Conservation (phyloP, 2,329 filamentous ascomycete genomes). For the Beauveria sp. region DNA sequence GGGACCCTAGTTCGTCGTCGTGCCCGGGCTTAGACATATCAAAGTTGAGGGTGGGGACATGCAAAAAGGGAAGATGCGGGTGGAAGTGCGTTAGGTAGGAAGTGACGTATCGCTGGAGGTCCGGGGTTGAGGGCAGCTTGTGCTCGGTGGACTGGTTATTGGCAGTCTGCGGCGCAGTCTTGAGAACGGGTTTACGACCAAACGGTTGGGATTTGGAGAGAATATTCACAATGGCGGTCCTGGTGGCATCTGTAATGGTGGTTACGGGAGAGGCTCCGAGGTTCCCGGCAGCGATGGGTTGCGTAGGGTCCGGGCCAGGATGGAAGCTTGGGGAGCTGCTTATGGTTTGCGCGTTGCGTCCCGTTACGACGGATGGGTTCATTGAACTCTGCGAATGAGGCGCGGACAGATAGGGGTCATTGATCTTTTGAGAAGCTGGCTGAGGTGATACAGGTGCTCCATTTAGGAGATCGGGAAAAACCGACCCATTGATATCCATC, state of each 20-base stretch:
- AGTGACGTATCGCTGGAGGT: slow-evolving; percentile 83
- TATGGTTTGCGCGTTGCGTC: slow-evolving; percentile 52
- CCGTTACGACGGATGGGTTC: slow-evolving; percentile 64
- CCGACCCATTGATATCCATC: slow-evolving; percentile 64
- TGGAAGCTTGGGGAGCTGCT: slow-evolving; percentile 54
- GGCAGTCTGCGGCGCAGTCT: slow-evolving; percentile 41
- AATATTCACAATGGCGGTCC: slow-evolving; percentile 52
- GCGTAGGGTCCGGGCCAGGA: slow-evolving; percentile 62
- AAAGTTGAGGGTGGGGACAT: slow-evolving; percentile 86
- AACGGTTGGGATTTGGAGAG: slow-evolving; percentile 50
- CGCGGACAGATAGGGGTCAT: slow-evolving; percentile 72
- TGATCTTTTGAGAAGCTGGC: slow-evolving; percentile 59
- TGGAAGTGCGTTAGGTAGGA: slow-evolving; percentile 91
- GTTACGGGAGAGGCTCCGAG: slow-evolving; percentile 51
- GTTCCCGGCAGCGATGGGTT: slow-evolving; percentile 60
- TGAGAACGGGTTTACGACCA: slow-evolving; percentile 58
- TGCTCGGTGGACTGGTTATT: slow-evolving; percentile 33
- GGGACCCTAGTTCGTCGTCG: slow-evolving; percentile 50
- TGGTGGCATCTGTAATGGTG: slow-evolving; percentile 58
- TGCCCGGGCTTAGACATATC: slow-evolving; percentile 61
- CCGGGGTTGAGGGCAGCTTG: slow-evolving; percentile 68
- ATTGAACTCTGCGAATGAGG: slow-evolving; percentile 66
- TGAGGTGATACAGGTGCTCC: slow-evolving; percentile 71
- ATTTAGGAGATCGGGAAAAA: slow-evolving; percentile 70
- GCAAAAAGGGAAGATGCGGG: slow-evolving; percentile 89